Base-by-base conservation (phyloP, 805 yeast species). In the Wickerhamiella brachini region DNA sequence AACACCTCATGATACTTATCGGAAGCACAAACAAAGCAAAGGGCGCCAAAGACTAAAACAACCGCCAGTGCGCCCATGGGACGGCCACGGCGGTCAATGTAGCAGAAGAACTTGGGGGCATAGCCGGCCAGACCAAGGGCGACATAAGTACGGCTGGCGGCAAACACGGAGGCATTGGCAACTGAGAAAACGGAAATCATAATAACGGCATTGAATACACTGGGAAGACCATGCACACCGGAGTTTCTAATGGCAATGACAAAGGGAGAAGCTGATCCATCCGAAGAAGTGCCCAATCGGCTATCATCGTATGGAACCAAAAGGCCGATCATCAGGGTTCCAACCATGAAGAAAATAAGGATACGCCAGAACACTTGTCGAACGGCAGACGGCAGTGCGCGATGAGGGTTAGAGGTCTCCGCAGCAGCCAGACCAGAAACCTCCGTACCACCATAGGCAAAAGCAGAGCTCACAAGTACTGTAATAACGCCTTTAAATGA, bases 201-300 rank as follows among this genome's bases (percentile, higher is more conserved):
- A 57, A 86, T 81, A 65, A 85, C 79, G 1, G 81, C 89, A 63
- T 86, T 86, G 60, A 86, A 71, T 45, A 86, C 74, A 58, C 81
- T 83, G 44, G 86, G 87, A 53, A 85, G 69, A 0, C 78, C 88
- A 12, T 62, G 58, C 54, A 85, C 82, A 18, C 72, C 65, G n/a
- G 86, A 83, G 57, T 77, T 77, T 54, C 76, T 77, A 59, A 85
- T 81, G 49, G 93, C 94, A 62, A 84, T 81, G 48, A 85, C 93
- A 60, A 84, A 85, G 42, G 95, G 94, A 10, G 90, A 82, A n/a
- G 90, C 87, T 44, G 82, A 75, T 4, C 62, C 63, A 24, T 71
- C 75, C 44, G 50, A 46, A 21, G 67, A 62, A 45, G 78, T 73
- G 20, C 77, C 72, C 56, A 83, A 70, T 47, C 66, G 56, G 41